Evolutionary conservation across 2,329 filamentous ascomycete species (phyloP).

Genomic region (Rhynchosporium agropyri): DNA sequence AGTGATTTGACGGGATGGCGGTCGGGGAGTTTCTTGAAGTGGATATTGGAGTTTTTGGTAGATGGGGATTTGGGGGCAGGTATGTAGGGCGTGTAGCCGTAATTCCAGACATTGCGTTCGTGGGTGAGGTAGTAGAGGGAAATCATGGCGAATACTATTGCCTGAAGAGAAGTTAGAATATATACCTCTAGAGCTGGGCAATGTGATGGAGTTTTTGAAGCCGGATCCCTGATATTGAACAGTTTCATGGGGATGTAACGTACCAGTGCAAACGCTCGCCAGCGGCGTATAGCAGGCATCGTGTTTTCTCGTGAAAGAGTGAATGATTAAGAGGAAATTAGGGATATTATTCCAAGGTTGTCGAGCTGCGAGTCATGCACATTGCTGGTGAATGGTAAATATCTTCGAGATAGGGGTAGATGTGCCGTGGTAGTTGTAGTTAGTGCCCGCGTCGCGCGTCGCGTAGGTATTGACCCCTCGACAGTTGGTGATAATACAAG

Average conservation of each 20-base stretch:
- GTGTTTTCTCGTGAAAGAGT: conserved; percentile 5
- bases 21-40: conserved; percentile 41
- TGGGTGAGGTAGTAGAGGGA: conserved; percentile 37
- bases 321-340: not conserved
- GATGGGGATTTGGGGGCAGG: conserved; percentile 18
- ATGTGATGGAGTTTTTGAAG: too few relatives aligned
- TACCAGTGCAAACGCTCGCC: conserved; percentile 33
- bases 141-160: conserved; percentile 30
- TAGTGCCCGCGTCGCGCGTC: too few relatives aligned
- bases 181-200: too few relatives aligned
- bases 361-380: conserved; percentile 24
- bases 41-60: conserved; percentile 58
- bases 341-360: not conserved
- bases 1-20: conserved; percentile 37
- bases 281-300: conserved; percentile 36
- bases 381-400: not conserved
- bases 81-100: conserved; percentile 30
- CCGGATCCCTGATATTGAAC: too few relatives aligned
- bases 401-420: too few relatives aligned
- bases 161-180: not conserved
- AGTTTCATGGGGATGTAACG: too few relatives aligned
- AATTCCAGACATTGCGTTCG: conserved; percentile 31
- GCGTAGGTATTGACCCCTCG: too few relatives aligned
- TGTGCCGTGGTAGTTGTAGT: too few relatives aligned
- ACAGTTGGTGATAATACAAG: too few relatives aligned